phyloP scores from a whole-genome alignment of 768 basidiomycete genomes.

The Lentinula boryana region DNA sequence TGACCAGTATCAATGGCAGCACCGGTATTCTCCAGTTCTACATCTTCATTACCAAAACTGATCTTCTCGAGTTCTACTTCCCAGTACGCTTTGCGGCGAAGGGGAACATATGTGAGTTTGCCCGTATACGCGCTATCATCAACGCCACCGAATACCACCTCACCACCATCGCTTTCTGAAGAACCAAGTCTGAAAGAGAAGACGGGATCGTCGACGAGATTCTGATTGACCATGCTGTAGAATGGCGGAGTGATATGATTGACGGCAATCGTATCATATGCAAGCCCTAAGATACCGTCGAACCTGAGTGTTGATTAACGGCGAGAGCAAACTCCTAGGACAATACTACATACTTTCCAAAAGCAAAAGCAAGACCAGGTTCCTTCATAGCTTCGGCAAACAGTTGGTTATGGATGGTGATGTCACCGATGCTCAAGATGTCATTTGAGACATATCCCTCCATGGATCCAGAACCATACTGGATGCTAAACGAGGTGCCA shows the following conservation, averaged over 20 bases:
- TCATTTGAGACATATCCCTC: conserved; percentile 94
- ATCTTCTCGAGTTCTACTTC: conserved; percentile 92
- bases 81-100: conserved; percentile 96
- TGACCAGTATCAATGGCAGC: conserved; percentile 87
- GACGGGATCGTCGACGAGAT: conserved; percentile 76
- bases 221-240: conserved; percentile 84
- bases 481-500: conserved; percentile 83
- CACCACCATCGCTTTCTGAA: conserved; percentile 85
- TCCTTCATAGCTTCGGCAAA: conserved; percentile 97
- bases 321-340: neutral
- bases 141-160: conserved; percentile 88
- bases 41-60: conserved; percentile 75
- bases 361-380: conserved; percentile 95
- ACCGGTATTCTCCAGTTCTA: conserved; percentile 91
- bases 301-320: conserved; percentile 45
- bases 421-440: conserved; percentile 71
- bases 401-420: conserved; percentile 67
- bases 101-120: conserved; percentile 78
- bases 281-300: conserved; percentile 93
- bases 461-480: conserved; percentile 95
- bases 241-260: conserved; percentile 91
- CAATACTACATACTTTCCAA: conserved; percentile 72
- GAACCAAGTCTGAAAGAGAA: conserved; percentile 93
- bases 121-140: conserved; percentile 75
- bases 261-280: conserved; percentile 92